These are phyloP conservation scores for Neonectria magnoliae DNA, from an alignment of 2,329 filamentous ascomycete genomes.

Conservation along the genomic window DNA sequence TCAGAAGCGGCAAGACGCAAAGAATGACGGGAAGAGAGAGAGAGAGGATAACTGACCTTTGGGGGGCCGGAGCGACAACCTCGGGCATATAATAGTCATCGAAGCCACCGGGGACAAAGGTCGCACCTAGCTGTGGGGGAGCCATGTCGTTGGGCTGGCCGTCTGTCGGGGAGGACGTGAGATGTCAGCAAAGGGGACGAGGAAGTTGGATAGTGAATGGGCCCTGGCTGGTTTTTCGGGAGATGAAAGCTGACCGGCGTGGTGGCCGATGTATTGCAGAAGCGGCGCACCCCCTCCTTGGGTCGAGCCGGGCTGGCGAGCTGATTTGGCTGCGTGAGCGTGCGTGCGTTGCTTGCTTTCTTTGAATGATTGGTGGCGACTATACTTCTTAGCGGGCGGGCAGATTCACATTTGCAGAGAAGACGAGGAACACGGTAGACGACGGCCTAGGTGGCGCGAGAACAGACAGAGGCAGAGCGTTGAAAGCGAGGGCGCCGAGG, in stretches of 20 bases:
- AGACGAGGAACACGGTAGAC: constrained; percentile 8
- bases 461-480: background rate
- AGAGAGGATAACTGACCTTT: constrained; percentile 58
- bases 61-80: constrained; percentile 66
- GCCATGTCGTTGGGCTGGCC: constrained; percentile 41
- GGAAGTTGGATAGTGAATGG: constrained; percentile 41
- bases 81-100: constrained; percentile 72
- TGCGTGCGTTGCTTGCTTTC: constrained; percentile 24
- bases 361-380: constrained; percentile 28
- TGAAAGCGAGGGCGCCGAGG: constrained; percentile 2
- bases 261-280: constrained; percentile 40
- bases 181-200: constrained; percentile 45
- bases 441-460: background rate
- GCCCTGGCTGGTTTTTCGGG: constrained; percentile 35
- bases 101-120: constrained; percentile 66
- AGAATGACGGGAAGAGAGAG: constrained; percentile 21
- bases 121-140: constrained; percentile 58
- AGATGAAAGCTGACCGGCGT: constrained; percentile 42
- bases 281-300: constrained; percentile 41
- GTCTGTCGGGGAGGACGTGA: constrained; percentile 44
- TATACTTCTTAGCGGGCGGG: constrained; percentile 9
- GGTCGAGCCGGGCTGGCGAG: constrained; percentile 30
- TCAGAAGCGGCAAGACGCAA: constrained; percentile 24
- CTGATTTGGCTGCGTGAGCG: constrained; percentile 32
- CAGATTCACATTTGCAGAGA: constrained; percentile 20